Conservation (phyloP, 371 early-diverging fungal species). For the Sporodiniella umbellata region DNA sequence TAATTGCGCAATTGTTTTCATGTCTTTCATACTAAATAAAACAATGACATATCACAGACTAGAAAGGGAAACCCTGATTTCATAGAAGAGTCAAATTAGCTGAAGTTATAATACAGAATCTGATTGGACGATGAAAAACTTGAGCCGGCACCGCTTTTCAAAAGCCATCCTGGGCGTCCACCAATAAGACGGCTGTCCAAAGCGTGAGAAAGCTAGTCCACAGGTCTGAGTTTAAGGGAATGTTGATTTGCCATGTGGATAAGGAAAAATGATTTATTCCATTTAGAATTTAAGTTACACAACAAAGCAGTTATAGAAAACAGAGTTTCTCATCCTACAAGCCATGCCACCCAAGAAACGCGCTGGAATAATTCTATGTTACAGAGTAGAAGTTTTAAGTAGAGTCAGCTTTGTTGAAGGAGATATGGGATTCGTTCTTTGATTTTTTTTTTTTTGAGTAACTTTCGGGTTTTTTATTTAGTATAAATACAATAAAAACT, state of each 20-base stretch:
- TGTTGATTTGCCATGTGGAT: not conserved
- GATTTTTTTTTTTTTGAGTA: not conserved
- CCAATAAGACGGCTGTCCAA: not conserved
- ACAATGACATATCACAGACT: not conserved
- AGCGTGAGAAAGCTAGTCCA: constrained; percentile 14
- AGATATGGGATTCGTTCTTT: constrained; percentile 3
- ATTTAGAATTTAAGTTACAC: not conserved
- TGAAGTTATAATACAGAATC: not conserved
- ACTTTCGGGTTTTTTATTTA: constrained; percentile 2
- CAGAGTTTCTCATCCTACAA: too few relatives aligned
- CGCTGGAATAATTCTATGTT: not conserved
- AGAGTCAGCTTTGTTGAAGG: too few relatives aligned
- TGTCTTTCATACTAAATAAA: not conserved
- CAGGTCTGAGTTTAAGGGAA: not conserved
- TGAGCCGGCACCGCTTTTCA: not conserved
- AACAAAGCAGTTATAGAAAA: not conserved
- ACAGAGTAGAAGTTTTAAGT: not conserved
- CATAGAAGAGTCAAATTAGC: not conserved
- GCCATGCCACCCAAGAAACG: too few relatives aligned
- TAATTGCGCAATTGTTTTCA: too few relatives aligned
- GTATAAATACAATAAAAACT: not conserved
- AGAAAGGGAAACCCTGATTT: not conserved
- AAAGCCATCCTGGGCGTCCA: not conserved
- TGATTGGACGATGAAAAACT: not conserved
- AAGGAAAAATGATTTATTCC: not conserved